These are phyloP conservation scores for Uronychia setigera DNA, from an alignment of 73 alveolate species.

Conservation along the genomic window DNA sequence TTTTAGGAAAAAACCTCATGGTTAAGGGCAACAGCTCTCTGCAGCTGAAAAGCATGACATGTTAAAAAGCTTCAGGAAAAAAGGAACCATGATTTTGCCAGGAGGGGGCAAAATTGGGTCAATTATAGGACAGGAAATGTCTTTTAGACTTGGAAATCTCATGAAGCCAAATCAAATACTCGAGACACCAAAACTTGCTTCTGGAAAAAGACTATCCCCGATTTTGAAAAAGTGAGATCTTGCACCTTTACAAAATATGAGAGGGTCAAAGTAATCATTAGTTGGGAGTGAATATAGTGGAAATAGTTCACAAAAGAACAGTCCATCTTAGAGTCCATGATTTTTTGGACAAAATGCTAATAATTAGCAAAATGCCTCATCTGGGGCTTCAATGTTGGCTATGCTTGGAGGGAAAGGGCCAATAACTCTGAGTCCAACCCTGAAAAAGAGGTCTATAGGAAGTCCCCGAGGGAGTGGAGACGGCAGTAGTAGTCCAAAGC, in stretches of 20 bases:
- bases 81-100: not conserved
- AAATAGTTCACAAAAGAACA: too few relatives aligned
- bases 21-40: not conserved
- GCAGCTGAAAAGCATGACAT: not conserved
- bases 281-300: too few relatives aligned
- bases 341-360: too few relatives aligned
- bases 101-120: too few relatives aligned
- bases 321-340: too few relatives aligned
- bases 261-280: too few relatives aligned
- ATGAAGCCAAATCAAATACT: not conserved
- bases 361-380: too few relatives aligned
- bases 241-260: too few relatives aligned
- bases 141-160: not conserved
- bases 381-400: too few relatives aligned
- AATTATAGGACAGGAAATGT: not conserved
- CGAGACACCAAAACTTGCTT: not conserved
- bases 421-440: not conserved
- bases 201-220: too few relatives aligned
- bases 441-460: not conserved
- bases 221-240: too few relatives aligned
- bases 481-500: not conserved
- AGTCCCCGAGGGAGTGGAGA: not conserved
- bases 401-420: too few relatives aligned
- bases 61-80: not conserved
- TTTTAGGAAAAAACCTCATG: not conserved